Evolutionary conservation across 2,329 filamentous ascomycete species (phyloP), one percentile per base, ranked within the genome.

Genomic region (Madurella mycetomatis): DNA sequence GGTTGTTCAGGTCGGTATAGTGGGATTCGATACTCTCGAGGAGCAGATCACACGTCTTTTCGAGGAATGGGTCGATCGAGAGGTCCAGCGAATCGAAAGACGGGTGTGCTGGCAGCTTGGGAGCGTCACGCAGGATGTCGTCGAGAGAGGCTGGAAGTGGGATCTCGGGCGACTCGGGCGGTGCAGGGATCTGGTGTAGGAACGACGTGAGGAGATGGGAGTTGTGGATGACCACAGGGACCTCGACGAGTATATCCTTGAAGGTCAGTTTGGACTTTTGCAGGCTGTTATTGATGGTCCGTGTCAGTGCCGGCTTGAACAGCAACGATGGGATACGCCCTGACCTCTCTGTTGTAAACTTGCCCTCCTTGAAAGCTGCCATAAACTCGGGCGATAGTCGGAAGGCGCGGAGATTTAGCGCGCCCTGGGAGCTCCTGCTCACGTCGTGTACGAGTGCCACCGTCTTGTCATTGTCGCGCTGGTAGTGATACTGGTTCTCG

Each of bases 1-100:
- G 94, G 82, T 99, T 99, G 84, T 97, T 97, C 71, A 95, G 87
- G 75, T 99, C 94, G 57, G 92, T 96, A 77, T 97, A 94, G 79
- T 99, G 94, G 53, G 88, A 87, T 79, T 99, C 94, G 71, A 99
- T 96, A 78, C 88, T 91, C 69, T 99, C 94, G 60, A 97, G 85
- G 54, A 99, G 84, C 63, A 96, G 84, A 70, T 99, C 92, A 76
- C 91, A 96, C 49, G 92, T 96, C 83, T 96, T 96, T 81, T 97
- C 92, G 46, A 99, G 85, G 81, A 95, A 96, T 32, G 94, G 94
- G 71, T 99, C 94, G 73, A 97, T 95, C 62, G 88, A 90, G 59
- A 99, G 85, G 65, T 96, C 90, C 55, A 99, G 85, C 61, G 84
- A 85, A 67, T 96, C 92, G 70, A 91, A 86, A 68, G 95, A 96